Conservation (phyloP, 2,329 filamentous ascomycete species). For the Botrytis paeoniae region DNA sequence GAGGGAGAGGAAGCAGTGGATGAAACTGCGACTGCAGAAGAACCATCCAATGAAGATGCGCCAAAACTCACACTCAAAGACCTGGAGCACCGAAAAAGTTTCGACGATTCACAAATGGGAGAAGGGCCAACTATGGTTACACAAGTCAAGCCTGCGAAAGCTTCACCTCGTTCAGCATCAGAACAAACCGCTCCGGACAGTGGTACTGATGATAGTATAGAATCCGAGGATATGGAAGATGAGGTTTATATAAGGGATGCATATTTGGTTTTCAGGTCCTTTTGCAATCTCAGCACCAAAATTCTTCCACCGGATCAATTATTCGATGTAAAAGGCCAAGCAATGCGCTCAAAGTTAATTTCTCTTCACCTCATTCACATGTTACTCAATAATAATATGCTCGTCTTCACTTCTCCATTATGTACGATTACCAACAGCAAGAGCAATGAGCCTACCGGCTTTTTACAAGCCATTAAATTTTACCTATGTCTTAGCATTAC, state of each 20-base stretch:
- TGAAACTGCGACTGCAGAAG: conserved; percentile 30
- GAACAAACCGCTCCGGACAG: conserved; percentile 56
- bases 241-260: conserved; percentile 97
- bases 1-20: conserved; percentile 33
- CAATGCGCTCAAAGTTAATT: conserved; percentile 95
- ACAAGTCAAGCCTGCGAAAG: conserved; percentile 50
- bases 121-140: conserved; percentile 67
- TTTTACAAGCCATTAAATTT: conserved; percentile 93
- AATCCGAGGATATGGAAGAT: conserved; percentile 70
- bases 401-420: conserved; percentile 85
- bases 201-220: conserved; percentile 52
- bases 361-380: conserved; percentile 95
- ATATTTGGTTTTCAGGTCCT: conserved; percentile 93
- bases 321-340: conserved; percentile 86
- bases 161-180: conserved; percentile 47
- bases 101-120: conserved; percentile 61
- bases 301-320: conserved; percentile 84
- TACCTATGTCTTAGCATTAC: conserved; percentile 94
- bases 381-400: conserved; percentile 88
- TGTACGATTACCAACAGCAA: conserved; percentile 92
- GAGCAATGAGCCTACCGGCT: conserved; percentile 81
- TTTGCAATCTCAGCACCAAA: conserved; percentile 97
- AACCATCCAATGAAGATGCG: conserved; percentile 39
- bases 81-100: conserved; percentile 65
- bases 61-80: conserved; percentile 64